A percentile compares a stretch with the other conserved stretches of the same genome.
These are phyloP conservation scores for Neopestalotiopsis sp. DNA, from an alignment of 2,329 filamentous ascomycete species.

Conservation along the genomic window DNA sequence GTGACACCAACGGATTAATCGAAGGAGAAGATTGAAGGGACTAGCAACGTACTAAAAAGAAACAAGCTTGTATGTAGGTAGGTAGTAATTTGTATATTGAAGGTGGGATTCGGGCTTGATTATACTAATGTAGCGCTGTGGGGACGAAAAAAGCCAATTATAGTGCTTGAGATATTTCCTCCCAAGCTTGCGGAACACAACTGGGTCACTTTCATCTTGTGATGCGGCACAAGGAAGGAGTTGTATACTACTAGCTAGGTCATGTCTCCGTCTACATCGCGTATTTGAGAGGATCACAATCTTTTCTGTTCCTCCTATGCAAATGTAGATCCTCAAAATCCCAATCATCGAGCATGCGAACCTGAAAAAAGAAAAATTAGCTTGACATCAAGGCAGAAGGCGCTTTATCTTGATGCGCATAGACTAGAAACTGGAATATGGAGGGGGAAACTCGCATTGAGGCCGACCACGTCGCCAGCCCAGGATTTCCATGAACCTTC, in stretches of 20 bases:
- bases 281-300: background rate
- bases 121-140: too few relatives aligned
- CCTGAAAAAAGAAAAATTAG: background rate
- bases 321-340: background rate
- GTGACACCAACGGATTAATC: too few relatives aligned
- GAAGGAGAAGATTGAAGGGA: too few relatives aligned
- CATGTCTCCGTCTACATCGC: background rate
- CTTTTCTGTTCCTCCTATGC: constrained; percentile 7
- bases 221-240: too few relatives aligned
- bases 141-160: background rate
- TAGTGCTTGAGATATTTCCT: too few relatives aligned
- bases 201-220: too few relatives aligned
- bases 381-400: background rate
- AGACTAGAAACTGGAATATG: background rate
- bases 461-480: constrained; percentile 19
- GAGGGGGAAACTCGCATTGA: constrained; percentile 16
- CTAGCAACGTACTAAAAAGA: too few relatives aligned
- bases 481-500: constrained; percentile 15
- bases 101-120: too few relatives aligned
- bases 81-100: too few relatives aligned
- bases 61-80: too few relatives aligned
- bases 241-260: too few relatives aligned
- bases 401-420: background rate
- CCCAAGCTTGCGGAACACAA: too few relatives aligned
- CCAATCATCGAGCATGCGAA: constrained; percentile 4